These are phyloP conservation scores for Cairneyella variabilis DNA, from an alignment of 495 filamentous ascomycete genomes.

Conservation along the genomic window DNA sequence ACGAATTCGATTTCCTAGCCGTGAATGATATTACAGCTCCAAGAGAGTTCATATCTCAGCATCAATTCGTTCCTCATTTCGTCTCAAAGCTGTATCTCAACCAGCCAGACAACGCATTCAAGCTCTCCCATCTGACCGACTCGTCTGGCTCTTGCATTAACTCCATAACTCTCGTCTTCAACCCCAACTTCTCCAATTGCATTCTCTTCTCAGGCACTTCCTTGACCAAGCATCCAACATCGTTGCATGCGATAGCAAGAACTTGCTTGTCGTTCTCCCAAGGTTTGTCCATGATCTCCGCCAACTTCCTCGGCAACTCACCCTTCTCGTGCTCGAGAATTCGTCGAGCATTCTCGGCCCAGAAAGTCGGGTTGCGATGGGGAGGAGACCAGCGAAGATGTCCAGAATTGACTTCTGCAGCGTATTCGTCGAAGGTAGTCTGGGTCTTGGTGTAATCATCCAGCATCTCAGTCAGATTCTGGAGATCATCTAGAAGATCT, in stretches of 20 bases:
- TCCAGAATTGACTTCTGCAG: constrained; percentile 81
- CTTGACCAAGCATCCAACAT: constrained; percentile 83
- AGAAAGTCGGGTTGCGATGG: constrained; percentile 85
- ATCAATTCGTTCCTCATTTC: constrained; percentile 29
- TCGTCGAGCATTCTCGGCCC: constrained; percentile 89
- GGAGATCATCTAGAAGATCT: constrained; percentile 84
- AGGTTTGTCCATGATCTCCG: constrained; percentile 77
- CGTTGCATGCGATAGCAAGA: constrained; percentile 92
- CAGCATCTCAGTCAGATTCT: constrained; percentile 68
- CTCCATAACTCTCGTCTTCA: constrained; percentile 92
- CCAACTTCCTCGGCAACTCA: constrained; percentile 75
- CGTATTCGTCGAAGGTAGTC: constrained; percentile 96
- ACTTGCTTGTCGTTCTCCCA: constrained; percentile 96
- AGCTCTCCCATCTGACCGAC: constrained; percentile 88
- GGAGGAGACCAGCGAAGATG: constrained; percentile 95
- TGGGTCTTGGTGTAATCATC: constrained; percentile 94
- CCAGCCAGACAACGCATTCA: constrained; percentile 91
- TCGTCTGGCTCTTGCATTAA: constrained; percentile 91
- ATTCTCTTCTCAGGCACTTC: constrained; percentile 81
- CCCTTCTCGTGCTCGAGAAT: constrained; percentile 84
- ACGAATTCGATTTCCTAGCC: background rate
- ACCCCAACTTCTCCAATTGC: constrained; percentile 82
- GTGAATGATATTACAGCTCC: constrained; percentile 18
- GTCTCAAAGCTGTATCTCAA: constrained; percentile 82
- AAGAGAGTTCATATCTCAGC: background rate